phyloP scores from a whole-genome alignment of 2,329 filamentous ascomycete species.

The Fusarium sp. region DNA sequence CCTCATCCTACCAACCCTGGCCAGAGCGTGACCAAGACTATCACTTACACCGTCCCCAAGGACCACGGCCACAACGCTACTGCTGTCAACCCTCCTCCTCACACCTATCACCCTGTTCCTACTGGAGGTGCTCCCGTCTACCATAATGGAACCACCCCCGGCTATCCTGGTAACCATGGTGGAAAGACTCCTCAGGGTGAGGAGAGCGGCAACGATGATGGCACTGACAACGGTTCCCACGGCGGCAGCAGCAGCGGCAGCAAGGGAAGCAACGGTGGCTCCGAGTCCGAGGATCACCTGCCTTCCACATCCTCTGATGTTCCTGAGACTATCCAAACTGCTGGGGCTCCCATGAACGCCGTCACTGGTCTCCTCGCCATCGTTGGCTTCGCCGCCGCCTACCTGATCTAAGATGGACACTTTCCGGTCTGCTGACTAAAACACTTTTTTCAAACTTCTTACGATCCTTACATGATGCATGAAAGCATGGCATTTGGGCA shows the following conservation, averaged over 20 bases:
- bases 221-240: constrained; percentile 7
- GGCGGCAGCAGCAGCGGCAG: constrained; percentile 4
- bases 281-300: constrained; percentile 18
- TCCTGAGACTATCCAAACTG: constrained; percentile 40
- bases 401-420: constrained; percentile 53
- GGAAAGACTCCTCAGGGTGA: constrained; percentile 34
- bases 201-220: constrained; percentile 11
- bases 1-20: constrained; percentile 43
- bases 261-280: constrained; percentile 9
- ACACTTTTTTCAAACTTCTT: constrained; percentile 20
- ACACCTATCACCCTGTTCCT: constrained; percentile 37
- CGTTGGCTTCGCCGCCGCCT: constrained; percentile 55
- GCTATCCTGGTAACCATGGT: constrained; percentile 27
- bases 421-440: background rate
- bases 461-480: constrained; percentile 43
- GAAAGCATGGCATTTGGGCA: constrained; percentile 36
- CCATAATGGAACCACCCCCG: constrained; percentile 33
- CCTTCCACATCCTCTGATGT: constrained; percentile 28
- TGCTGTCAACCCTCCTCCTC: constrained; percentile 33
- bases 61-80: constrained; percentile 35
- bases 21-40: constrained; percentile 41
- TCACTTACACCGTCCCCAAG: constrained; percentile 43
- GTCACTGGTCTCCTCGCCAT: constrained; percentile 53
- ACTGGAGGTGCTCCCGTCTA: constrained; percentile 27
- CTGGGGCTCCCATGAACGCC: constrained; percentile 48